These are phyloP conservation scores for Carex scoparia DNA, from an alignment of 176 grass and related monocot genomes.

Conservation along the genomic window DNA sequence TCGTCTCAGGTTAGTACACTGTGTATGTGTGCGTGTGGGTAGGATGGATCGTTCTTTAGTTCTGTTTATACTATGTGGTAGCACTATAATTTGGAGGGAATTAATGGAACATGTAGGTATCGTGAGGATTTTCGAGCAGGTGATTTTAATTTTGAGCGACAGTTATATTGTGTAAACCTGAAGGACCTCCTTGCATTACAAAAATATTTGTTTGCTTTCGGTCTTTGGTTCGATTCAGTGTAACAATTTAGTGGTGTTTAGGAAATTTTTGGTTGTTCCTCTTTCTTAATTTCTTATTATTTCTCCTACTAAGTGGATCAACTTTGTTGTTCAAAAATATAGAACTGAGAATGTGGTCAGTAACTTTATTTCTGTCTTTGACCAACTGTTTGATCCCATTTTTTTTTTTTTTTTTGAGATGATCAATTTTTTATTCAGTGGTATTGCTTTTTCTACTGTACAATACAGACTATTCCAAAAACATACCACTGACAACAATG, in stretches of 20 bases:
- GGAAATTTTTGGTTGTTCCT: neutral
- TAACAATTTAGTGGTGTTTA: neutral
- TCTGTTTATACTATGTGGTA: neutral
- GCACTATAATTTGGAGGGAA: neutral
- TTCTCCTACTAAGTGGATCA: neutral
- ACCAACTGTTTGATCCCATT: neutral
- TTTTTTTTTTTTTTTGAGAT: neutral
- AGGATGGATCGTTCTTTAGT: neutral
- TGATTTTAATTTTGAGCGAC: neutral
- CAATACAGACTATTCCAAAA: neutral
- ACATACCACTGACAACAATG: neutral
- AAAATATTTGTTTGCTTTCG: neutral
- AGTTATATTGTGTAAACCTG: neutral
- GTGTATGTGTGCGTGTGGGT: neutral
- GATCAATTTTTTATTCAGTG: neutral
- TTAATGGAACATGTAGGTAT: neutral
- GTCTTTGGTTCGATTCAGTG: neutral
- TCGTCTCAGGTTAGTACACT: constrained; percentile 56
- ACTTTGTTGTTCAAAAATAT: neutral
- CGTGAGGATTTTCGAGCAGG: neutral
- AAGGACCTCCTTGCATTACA: neutral
- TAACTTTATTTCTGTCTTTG: neutral
- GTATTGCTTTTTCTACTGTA: neutral
- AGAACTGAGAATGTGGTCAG: neutral
- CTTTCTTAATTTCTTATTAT: neutral